Conservation (phyloP, 1,139 yeast species). For the Diutina ranongensis region DNA sequence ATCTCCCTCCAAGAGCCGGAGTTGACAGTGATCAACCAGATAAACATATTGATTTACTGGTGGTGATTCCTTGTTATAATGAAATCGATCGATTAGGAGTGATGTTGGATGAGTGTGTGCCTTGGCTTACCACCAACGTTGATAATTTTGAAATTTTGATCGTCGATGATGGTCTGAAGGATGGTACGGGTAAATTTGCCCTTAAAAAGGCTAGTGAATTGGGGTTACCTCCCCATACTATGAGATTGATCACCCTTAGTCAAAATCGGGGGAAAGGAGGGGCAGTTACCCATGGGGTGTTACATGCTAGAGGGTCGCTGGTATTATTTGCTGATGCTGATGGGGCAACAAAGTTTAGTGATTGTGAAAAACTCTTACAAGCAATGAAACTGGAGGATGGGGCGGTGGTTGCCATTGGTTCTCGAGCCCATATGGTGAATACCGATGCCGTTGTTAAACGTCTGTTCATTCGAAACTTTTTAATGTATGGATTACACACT, state of each 20-base stretch:
- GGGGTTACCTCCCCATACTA: conserved; percentile 40
- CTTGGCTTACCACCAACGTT: conserved; percentile 31
- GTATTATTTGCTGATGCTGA: conserved; percentile 94
- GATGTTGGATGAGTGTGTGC: conserved; percentile 73
- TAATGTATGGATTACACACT: conserved; percentile 88
- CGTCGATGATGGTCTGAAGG: conserved; percentile 87
- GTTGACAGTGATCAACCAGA: conserved; percentile 5
- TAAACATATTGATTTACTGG: conserved; percentile 41
- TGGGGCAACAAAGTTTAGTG: conserved; percentile 83
- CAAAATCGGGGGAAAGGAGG: conserved; percentile 95
- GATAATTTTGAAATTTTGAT: conserved; percentile 60
- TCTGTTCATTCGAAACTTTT: conserved; percentile 73
- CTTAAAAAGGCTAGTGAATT: conserved; percentile 43
- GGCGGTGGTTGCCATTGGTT: conserved; percentile 66
- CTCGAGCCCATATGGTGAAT: conserved; percentile 93
- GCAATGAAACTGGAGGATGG: conserved; percentile 25
- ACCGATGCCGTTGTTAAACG: conserved; percentile 95
- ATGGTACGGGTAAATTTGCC: conserved; percentile 69
- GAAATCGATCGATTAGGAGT: conserved; percentile 61
- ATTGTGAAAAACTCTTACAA: conserved; percentile 42
- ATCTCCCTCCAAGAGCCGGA: conserved; percentile 8
- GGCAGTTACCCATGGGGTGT: conserved; percentile 90
- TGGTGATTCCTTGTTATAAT: conserved; percentile 86
- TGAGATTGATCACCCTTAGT: conserved; percentile 59
- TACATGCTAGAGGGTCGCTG: conserved; percentile 60